These are phyloP conservation scores for Penicillium sp. DNA, from an alignment of 2,329 filamentous ascomycete genomes.

Conservation along the genomic window DNA sequence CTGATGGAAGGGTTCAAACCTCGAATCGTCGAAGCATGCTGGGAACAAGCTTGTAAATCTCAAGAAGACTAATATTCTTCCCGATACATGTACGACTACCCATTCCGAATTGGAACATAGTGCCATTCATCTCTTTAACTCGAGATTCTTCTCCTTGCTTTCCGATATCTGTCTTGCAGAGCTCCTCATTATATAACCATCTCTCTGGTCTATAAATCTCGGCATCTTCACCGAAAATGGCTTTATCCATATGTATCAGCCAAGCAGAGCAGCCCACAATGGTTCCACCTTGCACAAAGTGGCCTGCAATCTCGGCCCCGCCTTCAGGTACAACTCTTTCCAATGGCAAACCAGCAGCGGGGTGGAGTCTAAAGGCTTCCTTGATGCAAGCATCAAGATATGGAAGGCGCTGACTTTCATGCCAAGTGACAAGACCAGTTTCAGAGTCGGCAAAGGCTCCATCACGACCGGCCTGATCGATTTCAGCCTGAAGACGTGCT, in stretches of 20 bases:
- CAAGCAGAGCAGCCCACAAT: conserved; percentile 40
- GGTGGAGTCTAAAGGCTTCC: conserved; percentile 76
- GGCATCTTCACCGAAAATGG: conserved; percentile 26
- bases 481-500: conserved; percentile 54
- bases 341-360: conserved; percentile 71
- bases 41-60: conserved; percentile 64
- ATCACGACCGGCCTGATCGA: conserved; percentile 57
- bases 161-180: conserved; percentile 7
- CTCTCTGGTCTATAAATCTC: conserved; percentile 28
- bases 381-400: conserved; percentile 58
- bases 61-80: conserved; percentile 58
- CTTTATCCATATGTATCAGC: conserved; percentile 31
- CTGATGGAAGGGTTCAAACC: not conserved
- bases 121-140: conserved; percentile 23
- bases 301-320: conserved; percentile 27
- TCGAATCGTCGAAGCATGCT: conserved; percentile 3
- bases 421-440: conserved; percentile 64
- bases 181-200: conserved; percentile 22
- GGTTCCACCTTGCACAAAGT: conserved; percentile 29
- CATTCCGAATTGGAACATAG: conserved; percentile 51
- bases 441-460: conserved; percentile 47
- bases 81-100: conserved; percentile 61
- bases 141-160: not conserved
- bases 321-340: conserved; percentile 69
- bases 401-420: conserved; percentile 69